Evolutionary conservation across 2,329 filamentous ascomycete genomes (phyloP), one percentile per base, ranked within the genome.

Genomic region (Podosphaera xanthii): DNA sequence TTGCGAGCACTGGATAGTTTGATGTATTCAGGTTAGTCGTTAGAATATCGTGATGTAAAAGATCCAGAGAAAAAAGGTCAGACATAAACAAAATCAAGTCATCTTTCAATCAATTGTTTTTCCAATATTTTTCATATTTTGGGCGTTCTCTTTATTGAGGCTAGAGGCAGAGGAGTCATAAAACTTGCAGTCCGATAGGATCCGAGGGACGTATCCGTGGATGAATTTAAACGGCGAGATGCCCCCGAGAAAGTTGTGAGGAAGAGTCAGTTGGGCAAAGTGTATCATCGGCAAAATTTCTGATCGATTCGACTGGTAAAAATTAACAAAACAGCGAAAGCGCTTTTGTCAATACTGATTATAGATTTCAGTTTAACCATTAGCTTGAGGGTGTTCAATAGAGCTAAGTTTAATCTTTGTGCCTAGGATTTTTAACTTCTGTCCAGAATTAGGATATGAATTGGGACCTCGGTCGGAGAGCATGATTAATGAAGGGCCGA

Each of bases 381-480:
- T 22, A 22, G 22, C 22, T 22, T 22, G 22, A 22, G 22, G 22
- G 22, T 22, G 22, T 1, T 22, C 22, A 22, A 22, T 22, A 22
- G 22, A 22, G 22, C 22, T 22, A 22, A 22, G 22, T 22, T 22
- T 22, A 22, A 22, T 22, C 22, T 22, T 22, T 22, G 22, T 22
- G 22, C 22, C 22, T 22, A 22, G 34, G 38, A 36, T 46, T 34
- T 31, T 35, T 50, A 34, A 58, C 12, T n/a, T 40, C 58, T 36
- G 31, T 50, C 57, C 57, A 57, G 46, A 60, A 60, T 6, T 30
- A 10, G 4, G 57, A 59, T 4, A 60, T 50, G 38, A 60, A 60
- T 12, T 60, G 44, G 22, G 55, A 42, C 4, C 59, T 55, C 2
- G 31, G 3, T 22, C 22, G 22, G 22, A 22, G 22, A 22, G 22